Percentiles rank a stretch among this genome's conserved stretches.
Conservation (phyloP, 2,329 filamentous ascomycete genomes). For the Sporothrix pallida region DNA sequence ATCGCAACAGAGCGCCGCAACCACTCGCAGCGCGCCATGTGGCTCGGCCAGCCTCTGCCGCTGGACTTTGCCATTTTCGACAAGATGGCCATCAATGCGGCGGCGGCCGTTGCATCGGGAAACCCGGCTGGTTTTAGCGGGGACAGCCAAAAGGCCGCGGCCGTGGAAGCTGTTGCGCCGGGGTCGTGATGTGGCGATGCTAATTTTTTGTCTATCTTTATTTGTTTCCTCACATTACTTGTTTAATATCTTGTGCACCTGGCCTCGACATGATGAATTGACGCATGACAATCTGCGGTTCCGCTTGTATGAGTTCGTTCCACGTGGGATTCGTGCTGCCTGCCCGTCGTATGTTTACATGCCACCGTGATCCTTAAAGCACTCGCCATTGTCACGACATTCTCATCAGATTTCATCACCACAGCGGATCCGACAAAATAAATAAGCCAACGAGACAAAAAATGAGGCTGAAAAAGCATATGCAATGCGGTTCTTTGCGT, state of each 20-base stretch:
- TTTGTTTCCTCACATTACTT: too few species aligned
- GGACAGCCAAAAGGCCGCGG: background rate
- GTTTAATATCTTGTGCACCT: background rate
- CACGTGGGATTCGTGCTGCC: background rate
- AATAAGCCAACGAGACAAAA: background rate
- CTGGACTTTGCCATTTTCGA: slow-evolving; percentile 62
- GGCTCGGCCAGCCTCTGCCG: slow-evolving; percentile 72
- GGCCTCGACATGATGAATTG: background rate
- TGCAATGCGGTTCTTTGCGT: too few species aligned
- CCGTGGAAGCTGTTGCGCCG: background rate
- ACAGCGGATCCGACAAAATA: background rate
- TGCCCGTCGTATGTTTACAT: background rate
- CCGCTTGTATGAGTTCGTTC: background rate
- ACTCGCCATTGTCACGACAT: background rate
- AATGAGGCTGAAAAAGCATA: background rate
- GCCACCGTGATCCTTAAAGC: background rate
- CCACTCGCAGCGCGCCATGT: slow-evolving; percentile 72
- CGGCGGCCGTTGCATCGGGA: slow-evolving; percentile 8
- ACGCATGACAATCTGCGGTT: background rate
- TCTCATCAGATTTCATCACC: slow-evolving; percentile 3
- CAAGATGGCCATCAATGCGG: slow-evolving; percentile 38
- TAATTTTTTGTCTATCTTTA: background rate
- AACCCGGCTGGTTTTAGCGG: background rate
- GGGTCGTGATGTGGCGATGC: background rate
- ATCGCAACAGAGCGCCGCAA: slow-evolving; percentile 54